These are phyloP conservation scores for Crucihimalaya himalaica DNA, from an alignment of 345 rosid species.

Conservation along the genomic window DNA sequence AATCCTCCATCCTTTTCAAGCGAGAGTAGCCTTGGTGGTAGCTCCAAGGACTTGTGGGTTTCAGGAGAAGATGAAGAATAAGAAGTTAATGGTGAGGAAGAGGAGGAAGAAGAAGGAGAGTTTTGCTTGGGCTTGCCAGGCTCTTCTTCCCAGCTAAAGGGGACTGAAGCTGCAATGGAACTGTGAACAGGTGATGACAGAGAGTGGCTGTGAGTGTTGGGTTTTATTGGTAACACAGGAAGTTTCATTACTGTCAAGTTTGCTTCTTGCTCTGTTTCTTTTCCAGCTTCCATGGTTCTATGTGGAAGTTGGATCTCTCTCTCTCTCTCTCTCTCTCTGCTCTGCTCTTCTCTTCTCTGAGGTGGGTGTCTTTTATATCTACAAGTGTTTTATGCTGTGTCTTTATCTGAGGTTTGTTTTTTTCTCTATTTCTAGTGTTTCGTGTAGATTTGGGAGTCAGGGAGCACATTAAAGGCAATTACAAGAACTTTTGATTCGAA, in stretches of 20 bases:
- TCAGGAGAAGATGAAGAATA: constrained; percentile 34
- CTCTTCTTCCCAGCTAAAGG: constrained; percentile 86
- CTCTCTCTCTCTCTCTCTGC: not conserved
- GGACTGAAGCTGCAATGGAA: constrained; percentile 60
- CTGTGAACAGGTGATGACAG: constrained; percentile 60
- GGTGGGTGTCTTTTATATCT: constrained; percentile 20
- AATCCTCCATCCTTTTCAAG: constrained; percentile 42
- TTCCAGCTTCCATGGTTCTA: constrained; percentile 45
- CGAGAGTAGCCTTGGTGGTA: constrained; percentile 47
- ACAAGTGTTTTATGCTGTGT: constrained; percentile 28
- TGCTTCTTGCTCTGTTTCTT: constrained; percentile 40
- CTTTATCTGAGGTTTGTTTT: not conserved
- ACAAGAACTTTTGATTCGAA: constrained; percentile 10
- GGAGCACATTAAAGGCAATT: constrained; percentile 27
- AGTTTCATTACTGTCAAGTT: constrained; percentile 44
- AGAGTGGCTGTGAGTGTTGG: constrained; percentile 40
- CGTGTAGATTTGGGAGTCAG: constrained; percentile 40
- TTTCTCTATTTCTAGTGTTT: constrained; percentile 29
- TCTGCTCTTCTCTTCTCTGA: constrained; percentile 16
- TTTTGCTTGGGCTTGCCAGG: constrained; percentile 81
- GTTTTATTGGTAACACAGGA: constrained; percentile 39
- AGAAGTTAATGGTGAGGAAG: constrained; percentile 39
- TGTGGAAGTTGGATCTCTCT: constrained; percentile 24
- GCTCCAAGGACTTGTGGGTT: constrained; percentile 43
- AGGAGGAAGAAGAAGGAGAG: constrained; percentile 27